A percentile compares a stretch with the other conserved stretches of the same genome.
Evolutionary conservation across 805 yeast genomes (phyloP).

Genomic region (Yarrowia sp.): DNA sequence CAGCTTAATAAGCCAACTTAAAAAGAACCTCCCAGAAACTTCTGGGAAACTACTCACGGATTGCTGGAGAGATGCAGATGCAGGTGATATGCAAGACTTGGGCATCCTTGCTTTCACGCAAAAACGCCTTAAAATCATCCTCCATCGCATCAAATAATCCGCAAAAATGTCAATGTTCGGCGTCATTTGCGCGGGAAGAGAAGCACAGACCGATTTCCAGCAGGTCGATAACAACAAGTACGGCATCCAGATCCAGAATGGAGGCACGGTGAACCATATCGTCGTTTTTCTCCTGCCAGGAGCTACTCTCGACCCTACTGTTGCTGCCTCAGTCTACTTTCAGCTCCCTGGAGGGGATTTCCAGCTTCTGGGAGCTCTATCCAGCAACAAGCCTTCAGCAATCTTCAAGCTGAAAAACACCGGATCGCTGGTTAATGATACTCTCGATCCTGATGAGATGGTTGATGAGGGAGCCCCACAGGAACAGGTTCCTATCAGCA

Average conservation of each 20-base stretch:
- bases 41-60: not conserved
- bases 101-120: not conserved
- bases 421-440: conserved; percentile 35
- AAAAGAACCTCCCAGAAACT: conserved; percentile 23
- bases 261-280: conserved; percentile 68
- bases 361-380: conserved; percentile 41
- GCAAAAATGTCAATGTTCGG: conserved; percentile 55
- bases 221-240: conserved; percentile 71
- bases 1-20: not conserved
- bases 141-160: not conserved
- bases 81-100: not conserved
- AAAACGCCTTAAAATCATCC: conserved; percentile 1
- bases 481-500: conserved; percentile 44
- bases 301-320: conserved; percentile 53
- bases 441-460: conserved; percentile 56
- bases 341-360: conserved; percentile 64
- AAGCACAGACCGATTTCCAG: conserved; percentile 42
- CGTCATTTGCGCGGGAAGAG: conserved; percentile 68
- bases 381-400: conserved; percentile 74
- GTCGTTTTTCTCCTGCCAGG: conserved; percentile 86
- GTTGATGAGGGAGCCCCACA: conserved; percentile 45
- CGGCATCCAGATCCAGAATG: conserved; percentile 60
- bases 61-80: not conserved
- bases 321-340: conserved; percentile 82
- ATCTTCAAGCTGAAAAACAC: conserved; percentile 67